These are phyloP conservation scores for Actinomortierella wolfii DNA, from an alignment of 371 early-diverging fungal species.

Conservation along the genomic window DNA sequence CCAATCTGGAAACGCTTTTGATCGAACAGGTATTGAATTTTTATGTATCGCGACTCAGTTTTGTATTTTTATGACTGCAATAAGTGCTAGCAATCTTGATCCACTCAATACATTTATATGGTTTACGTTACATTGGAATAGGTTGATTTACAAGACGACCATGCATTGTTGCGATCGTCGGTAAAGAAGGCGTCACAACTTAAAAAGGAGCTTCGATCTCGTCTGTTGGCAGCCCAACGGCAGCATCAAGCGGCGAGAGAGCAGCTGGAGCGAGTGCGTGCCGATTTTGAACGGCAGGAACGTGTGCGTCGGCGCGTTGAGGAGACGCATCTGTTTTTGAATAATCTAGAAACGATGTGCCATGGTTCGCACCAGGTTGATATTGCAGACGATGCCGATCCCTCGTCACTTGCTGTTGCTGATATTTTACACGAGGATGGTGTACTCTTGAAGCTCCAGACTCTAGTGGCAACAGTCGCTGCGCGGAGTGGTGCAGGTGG, in stretches of 20 bases:
- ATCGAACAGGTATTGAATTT: conserved; percentile 29
- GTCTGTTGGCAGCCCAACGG: conserved; percentile 32
- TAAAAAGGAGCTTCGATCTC: conserved; percentile 35
- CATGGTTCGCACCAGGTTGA: no score
- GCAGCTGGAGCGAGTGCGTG: conserved; percentile 25
- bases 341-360: conserved; percentile 34
- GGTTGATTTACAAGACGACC: conserved; percentile 43
- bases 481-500: no score
- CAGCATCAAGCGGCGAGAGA: conserved; percentile 20
- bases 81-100: no score
- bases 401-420: no score
- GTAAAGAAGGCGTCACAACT: conserved; percentile 32
- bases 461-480: no score
- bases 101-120: no score
- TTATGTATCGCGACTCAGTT: neutral
- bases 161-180: conserved; percentile 25
- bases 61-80: no score
- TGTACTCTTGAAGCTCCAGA: no score
- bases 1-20: conserved; percentile 29
- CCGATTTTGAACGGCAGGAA: conserved; percentile 34
- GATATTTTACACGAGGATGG: no score
- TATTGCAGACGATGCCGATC: no score
- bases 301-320: conserved; percentile 32
- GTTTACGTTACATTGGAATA: neutral
- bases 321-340: conserved; percentile 40